phyloP scores from a whole-genome alignment of 2,329 filamentous ascomycete genomes.

The Alternaria sp. region DNA sequence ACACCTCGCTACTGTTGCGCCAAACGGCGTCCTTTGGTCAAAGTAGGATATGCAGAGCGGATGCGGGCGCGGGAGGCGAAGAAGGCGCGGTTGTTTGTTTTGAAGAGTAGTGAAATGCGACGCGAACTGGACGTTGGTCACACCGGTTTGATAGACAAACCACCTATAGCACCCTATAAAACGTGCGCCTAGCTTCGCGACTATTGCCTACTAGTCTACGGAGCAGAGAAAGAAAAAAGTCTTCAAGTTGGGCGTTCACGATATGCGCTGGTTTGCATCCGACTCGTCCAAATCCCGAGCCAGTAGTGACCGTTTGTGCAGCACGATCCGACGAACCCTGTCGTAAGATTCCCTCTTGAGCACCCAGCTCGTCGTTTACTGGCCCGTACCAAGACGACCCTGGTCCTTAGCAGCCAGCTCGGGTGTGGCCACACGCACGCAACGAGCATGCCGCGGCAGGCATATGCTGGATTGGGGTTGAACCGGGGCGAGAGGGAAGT shows the following conservation, averaged over 20 bases:
- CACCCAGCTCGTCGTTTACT: background rate
- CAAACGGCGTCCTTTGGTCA: slow-evolving; percentile 1
- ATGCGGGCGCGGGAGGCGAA: slow-evolving; percentile 1
- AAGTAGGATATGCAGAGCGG: slow-evolving; percentile 1
- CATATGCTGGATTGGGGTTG: background rate
- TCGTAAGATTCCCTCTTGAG: background rate
- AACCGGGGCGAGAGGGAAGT: background rate
- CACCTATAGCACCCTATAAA: background rate
- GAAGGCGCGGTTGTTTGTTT: background rate
- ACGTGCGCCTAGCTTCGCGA: background rate
- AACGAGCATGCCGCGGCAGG: slow-evolving; percentile 1
- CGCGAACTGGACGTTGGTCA: too few species aligned
- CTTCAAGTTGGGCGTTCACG: background rate
- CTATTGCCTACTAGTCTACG: slow-evolving; percentile 1
- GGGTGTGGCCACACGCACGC: background rate
- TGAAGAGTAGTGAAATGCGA: background rate
- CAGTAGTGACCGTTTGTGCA: slow-evolving; percentile 2
- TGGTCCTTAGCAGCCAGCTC: background rate
- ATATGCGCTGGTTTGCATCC: slow-evolving; percentile 9
- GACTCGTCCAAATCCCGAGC: slow-evolving; percentile 6
- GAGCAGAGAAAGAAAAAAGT: background rate
- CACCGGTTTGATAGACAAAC: background rate
- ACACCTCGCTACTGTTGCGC: slow-evolving; percentile 9
- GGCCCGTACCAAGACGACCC: background rate
- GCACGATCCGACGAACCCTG: background rate